Base-by-base conservation (phyloP, 805 yeast species). In the Ogataea siamensis region DNA sequence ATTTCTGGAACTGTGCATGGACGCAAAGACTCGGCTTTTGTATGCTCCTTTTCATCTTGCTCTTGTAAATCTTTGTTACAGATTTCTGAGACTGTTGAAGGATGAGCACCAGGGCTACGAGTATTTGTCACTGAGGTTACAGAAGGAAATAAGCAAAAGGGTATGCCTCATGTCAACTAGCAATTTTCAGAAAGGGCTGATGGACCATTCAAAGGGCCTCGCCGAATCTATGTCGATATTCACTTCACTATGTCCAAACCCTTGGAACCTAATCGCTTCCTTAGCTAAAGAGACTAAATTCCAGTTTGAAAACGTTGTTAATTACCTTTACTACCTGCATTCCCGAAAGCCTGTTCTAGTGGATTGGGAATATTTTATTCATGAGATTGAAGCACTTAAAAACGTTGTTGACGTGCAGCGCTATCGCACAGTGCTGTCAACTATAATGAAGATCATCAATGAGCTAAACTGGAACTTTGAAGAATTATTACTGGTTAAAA, bases 311-410 rank as follows among this genome's bases (percentile, higher is more conserved):
- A 50, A 51, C 30, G 54, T 58, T 11, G 41, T 53, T 2, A 43
- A 42, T 13, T 54, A 53, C 21, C 34, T 59, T 1, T 59, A 51
- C 30, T 57, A 56, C 22, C 25, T 60, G 13, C 53, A 55, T 21
- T 49, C 60, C 5, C 39, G 37, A 22, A 18, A 36, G 3, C 45
- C 45, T 5, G 55, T 59, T 8, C 34, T 52, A 13, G 50, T 47
- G 12, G 60, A 60, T 41, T 61, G 66, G 66, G 62, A 55, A 20
- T 56, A 39, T 24, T 60, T 50, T 29, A 45, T 53, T 20, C 32
- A 46, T n/a, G 54, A 46, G 17, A 13, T 53, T 12, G 55, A 54
- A 4, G 7, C 5, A 1, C 24, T 54, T 12, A 45, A 37, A 14
- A 7, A 16, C 1, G 7, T 24, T 2, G 25, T 15, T 2, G 37